Conservation (phyloP, 108 stramenopile species). For the Skeletonema marinoi region DNA sequence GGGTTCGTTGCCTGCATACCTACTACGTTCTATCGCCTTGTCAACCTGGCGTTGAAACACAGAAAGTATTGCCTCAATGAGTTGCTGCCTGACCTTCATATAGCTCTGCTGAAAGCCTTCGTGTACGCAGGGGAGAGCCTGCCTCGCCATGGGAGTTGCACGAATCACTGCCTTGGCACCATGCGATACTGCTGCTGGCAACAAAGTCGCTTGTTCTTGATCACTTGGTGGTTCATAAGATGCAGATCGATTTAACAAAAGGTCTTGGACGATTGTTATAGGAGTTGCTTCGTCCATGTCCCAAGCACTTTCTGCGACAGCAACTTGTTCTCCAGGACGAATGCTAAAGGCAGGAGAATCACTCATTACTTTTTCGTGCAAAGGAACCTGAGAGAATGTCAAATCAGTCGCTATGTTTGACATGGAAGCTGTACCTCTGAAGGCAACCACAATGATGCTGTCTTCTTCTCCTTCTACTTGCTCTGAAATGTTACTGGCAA, state of each 20-base stretch:
- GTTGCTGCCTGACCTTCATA: conserved; percentile 60
- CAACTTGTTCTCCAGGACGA: conserved; percentile 37
- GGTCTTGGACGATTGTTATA: conserved; percentile 30
- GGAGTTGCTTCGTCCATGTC: conserved; percentile 35
- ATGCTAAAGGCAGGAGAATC: conserved; percentile 57
- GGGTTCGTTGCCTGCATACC: conserved; percentile 40
- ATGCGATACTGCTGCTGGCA: conserved; percentile 41
- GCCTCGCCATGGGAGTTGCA: conserved; percentile 66
- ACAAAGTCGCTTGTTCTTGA: conserved; percentile 15
- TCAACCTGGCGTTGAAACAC: conserved; percentile 73
- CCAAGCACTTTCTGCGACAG: conserved; percentile 38
- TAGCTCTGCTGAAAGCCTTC: conserved; percentile 80
- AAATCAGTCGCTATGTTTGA: conserved; percentile 86
- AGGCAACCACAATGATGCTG: conserved; percentile 87
- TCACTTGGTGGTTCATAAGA: conserved; percentile 8
- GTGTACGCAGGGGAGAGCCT: conserved; percentile 75
- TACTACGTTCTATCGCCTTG: conserved; percentile 42
- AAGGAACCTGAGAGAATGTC: conserved; percentile 70
- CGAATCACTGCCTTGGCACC: conserved; percentile 59
- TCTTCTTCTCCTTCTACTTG: conserved; percentile 87
- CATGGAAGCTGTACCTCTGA: conserved; percentile 82
- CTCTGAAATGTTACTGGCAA: conserved; percentile 64
- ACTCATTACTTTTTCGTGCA: conserved; percentile 65
- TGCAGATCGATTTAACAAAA: conserved; percentile 20
- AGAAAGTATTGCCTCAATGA: conserved; percentile 56